A percentile compares a stretch with the other conserved stretches of the same genome.
phyloP scores from a whole-genome alignment of 192 early-diverging fungal species.

The Chytriomyces sp. region DNA sequence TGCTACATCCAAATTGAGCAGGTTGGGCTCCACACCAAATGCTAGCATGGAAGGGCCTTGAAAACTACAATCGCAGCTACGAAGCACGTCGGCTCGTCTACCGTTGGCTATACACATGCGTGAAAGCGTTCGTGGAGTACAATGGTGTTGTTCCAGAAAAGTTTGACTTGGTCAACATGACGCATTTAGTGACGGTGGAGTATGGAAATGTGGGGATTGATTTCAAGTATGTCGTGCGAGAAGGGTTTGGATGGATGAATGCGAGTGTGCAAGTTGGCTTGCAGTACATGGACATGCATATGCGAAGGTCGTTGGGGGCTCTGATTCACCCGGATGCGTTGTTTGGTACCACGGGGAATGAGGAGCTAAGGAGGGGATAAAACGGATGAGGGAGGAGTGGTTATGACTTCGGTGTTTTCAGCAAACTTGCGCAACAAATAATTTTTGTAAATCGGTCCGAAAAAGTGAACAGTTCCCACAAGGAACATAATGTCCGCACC shows the following conservation, averaged over 20 bases:
- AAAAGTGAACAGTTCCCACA: too few species aligned
- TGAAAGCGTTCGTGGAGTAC: slow-evolving; percentile 90
- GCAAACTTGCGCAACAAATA: too few species aligned
- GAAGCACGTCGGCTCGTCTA: slow-evolving; percentile 83
- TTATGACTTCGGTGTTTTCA: not conserved
- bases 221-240: slow-evolving; percentile 92
- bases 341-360: slow-evolving; percentile 39
- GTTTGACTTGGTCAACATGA: slow-evolving; percentile 93
- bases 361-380: not conserved
- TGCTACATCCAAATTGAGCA: slow-evolving; percentile 60
- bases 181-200: slow-evolving; percentile 90
- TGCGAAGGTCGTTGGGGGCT: slow-evolving; percentile 78
- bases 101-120: slow-evolving; percentile 95
- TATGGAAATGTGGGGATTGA: slow-evolving; percentile 73
- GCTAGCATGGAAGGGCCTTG: slow-evolving; percentile 89
- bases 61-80: slow-evolving; percentile 77
- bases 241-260: slow-evolving; percentile 99
- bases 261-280: slow-evolving; percentile 77
- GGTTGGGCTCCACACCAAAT: slow-evolving; percentile 99
- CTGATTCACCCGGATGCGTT: slow-evolving; percentile 73
- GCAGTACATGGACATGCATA: slow-evolving; percentile 69
- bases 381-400: not conserved
- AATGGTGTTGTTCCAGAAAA: slow-evolving; percentile 98
- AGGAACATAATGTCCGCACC: too few species aligned
- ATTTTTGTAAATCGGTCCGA: slow-evolving; percentile 46